A percentile compares a stretch with the other conserved stretches of the same genome.
These are phyloP conservation scores for Hagleromyces aurorensis DNA, from an alignment of 805 yeast genomes.

Conservation along the genomic window DNA sequence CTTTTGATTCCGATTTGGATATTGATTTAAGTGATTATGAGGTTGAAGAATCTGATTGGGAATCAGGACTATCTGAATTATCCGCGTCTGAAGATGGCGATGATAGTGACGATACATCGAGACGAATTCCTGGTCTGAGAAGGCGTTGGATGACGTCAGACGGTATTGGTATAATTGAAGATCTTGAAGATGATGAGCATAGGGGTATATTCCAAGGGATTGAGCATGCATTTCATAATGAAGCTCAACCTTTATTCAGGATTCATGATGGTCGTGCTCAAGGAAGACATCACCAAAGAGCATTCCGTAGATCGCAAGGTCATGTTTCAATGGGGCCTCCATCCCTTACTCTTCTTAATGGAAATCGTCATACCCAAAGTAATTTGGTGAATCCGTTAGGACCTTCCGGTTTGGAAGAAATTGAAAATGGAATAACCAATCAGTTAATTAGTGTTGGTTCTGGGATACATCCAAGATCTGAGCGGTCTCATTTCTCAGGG, in stretches of 20 bases:
- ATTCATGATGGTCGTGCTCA: slow-evolving; percentile 19
- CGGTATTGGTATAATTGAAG: slow-evolving; percentile 26
- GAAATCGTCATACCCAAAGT: slow-evolving; percentile 24
- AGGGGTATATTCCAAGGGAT: slow-evolving; percentile 29
- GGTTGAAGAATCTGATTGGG: slow-evolving; percentile 32
- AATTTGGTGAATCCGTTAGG: slow-evolving; percentile 28
- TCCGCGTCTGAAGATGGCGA: slow-evolving; percentile 25
- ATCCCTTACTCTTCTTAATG: slow-evolving; percentile 23
- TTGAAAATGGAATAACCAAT: slow-evolving; percentile 25
- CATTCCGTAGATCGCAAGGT: slow-evolving; percentile 15
- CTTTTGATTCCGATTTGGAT: slow-evolving; percentile 28
- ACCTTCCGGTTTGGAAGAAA: slow-evolving; percentile 30
- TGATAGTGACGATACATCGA: slow-evolving; percentile 12
- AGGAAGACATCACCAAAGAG: slow-evolving; percentile 18
- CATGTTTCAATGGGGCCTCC: slow-evolving; percentile 22
- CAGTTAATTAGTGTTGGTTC: slow-evolving; percentile 21
- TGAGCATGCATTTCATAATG: slow-evolving; percentile 27
- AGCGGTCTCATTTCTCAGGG: slow-evolving; percentile 24
- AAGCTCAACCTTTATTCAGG: slow-evolving; percentile 23
- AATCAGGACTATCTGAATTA: slow-evolving; percentile 30
- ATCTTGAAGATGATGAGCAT: slow-evolving; percentile 25
- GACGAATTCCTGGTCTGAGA: slow-evolving; percentile 17
- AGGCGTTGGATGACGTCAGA: slow-evolving; percentile 27
- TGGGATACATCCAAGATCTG: slow-evolving; percentile 21
- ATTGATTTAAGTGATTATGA: slow-evolving; percentile 30